These are phyloP conservation scores for Halophytophthora batemanensis DNA, from an alignment of 352 stramenopile genomes.

Conservation along the genomic window DNA sequence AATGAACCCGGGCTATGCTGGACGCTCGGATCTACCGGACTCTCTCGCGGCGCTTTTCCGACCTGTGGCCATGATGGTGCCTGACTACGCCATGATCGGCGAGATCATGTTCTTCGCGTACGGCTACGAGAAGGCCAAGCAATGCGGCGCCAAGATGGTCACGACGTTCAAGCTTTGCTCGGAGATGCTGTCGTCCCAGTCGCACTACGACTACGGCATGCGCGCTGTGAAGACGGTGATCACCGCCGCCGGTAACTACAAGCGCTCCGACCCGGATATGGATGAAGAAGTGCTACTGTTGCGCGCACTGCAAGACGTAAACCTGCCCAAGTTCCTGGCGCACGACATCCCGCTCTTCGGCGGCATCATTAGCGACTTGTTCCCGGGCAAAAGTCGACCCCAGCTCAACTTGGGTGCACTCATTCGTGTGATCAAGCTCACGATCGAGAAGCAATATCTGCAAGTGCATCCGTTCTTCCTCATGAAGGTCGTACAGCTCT, in stretches of 20 bases:
- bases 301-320: slow-evolving; percentile 92
- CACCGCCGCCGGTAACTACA: slow-evolving; percentile 93
- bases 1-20: slow-evolving; percentile 96
- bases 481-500: slow-evolving; percentile 92
- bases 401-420: slow-evolving; percentile 90
- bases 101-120: slow-evolving; percentile 97
- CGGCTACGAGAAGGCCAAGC: slow-evolving; percentile 91
- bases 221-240: slow-evolving; percentile 95
- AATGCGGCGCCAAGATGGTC: slow-evolving; percentile 95
- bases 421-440: slow-evolving; percentile 85
- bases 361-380: slow-evolving; percentile 93
- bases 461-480: slow-evolving; percentile 91
- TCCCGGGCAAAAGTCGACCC: slow-evolving; percentile 87
- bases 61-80: slow-evolving; percentile 97
- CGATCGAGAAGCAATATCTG: slow-evolving; percentile 77
- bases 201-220: slow-evolving; percentile 97
- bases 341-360: slow-evolving; percentile 94
- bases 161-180: slow-evolving; percentile 95
- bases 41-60: slow-evolving; percentile 94
- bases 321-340: slow-evolving; percentile 94
- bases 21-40: slow-evolving; percentile 92
- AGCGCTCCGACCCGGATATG: slow-evolving; percentile 90
- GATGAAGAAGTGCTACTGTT: slow-evolving; percentile 93
- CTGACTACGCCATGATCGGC: slow-evolving; percentile 94
- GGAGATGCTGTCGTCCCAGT: slow-evolving; percentile 93